phyloP scores from a whole-genome alignment of 1,139 yeast genomes.

The Taiozyma onychis region DNA sequence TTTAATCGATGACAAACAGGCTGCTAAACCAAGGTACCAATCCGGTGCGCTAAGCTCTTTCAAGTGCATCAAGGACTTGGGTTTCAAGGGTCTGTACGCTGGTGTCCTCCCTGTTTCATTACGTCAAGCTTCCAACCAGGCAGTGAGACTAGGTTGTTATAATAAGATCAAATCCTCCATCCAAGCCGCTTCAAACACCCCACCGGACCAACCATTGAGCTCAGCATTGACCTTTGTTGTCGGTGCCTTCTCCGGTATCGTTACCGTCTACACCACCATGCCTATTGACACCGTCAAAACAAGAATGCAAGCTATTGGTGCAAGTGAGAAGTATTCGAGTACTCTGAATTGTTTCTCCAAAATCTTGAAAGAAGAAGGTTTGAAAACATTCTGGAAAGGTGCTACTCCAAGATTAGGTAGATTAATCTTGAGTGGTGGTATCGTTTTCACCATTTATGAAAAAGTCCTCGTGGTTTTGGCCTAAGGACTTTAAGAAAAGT shows the following conservation, averaged over 20 bases:
- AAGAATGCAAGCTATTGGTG: conserved; percentile 92
- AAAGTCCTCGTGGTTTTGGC: conserved; percentile 64
- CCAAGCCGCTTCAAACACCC: conserved; percentile 64
- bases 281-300: conserved; percentile 97
- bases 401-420: conserved; percentile 96
- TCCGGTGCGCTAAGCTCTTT: conserved; percentile 31
- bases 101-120: conserved; percentile 90
- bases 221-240: conserved; percentile 78
- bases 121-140: conserved; percentile 94
- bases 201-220: conserved; percentile 69
- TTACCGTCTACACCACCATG: conserved; percentile 95
- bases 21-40: conserved; percentile 71
- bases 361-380: conserved; percentile 85
- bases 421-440: conserved; percentile 88
- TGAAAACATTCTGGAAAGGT: conserved; percentile 93
- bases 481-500: conserved; percentile 7
- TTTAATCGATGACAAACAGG: conserved; percentile 85
- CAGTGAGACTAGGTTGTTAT: conserved; percentile 90
- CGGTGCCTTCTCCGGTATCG: conserved; percentile 89
- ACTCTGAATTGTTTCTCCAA: conserved; percentile 78
- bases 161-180: conserved; percentile 78
- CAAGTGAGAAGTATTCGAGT: conserved; percentile 61
- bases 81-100: conserved; percentile 76
- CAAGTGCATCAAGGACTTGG: conserved; percentile 67
- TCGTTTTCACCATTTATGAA: conserved; percentile 91